Base-by-base conservation (phyloP, 2,329 filamentous ascomycete genomes). In the Aspergillus sp. region DNA sequence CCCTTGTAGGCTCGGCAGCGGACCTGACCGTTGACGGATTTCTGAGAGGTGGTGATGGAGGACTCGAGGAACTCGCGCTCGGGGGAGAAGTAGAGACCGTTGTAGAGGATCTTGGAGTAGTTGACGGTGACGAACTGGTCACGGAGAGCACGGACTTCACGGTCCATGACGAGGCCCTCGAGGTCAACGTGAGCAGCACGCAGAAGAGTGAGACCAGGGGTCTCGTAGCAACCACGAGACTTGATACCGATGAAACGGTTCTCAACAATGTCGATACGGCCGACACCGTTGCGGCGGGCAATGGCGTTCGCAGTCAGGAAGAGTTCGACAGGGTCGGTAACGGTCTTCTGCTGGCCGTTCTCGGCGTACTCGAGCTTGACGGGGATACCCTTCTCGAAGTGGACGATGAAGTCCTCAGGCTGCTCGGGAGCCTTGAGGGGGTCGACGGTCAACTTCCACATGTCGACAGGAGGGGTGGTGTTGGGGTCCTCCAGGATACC, bases 211-310 rank as follows among this genome's bases (percentile, higher is more conserved):
- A 63, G 61, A 56, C 59, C 61, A 25, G 62, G 61, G 46, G 61
- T 63, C 58, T 90, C 87, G 74, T 90, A 90, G 76, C 86, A 90
- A 60, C 87, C 87, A 61, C 87, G 82, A 57, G 79, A 84, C 76
- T 90, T 90, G 60, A 90, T 77, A 54, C 86, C 87, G 63, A 88
- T 85, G 74, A 85, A 88, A 46, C 87, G 80, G 74, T 87, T 86
- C 70, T 89, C 86, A 52, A 90, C 86, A 63, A 91, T 91, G 68
- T 91, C 87, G 56, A 91, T 84, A 61, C 88, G 77, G 60, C 87
- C 88, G 57, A 91, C 80, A 65, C 88, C 88, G 72, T 89, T 75
- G 55, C 75, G 78, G 66, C 81, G 79, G 55, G 81, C 88, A 54
- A 91, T 84, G 50, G 80, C 74, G 72, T 90, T 90, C 58, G 82